Percentiles rank a stretch among this genome's conserved stretches.
Evolutionary conservation across 345 rosid species (phyloP).

Genomic region (Heritiera fomes): DNA sequence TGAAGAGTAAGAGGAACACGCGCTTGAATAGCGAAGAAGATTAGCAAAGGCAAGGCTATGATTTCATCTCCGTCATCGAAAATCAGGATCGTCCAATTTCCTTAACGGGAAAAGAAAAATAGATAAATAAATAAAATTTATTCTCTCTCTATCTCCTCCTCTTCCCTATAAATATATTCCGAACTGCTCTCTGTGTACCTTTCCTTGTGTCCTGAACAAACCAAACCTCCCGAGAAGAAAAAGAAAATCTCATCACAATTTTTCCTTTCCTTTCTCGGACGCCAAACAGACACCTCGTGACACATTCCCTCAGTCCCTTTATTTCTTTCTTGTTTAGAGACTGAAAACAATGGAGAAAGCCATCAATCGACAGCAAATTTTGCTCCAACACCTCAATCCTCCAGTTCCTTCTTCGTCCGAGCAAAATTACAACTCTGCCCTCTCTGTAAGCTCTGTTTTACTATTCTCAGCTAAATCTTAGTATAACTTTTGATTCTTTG

Average conservation of each 20-base stretch:
- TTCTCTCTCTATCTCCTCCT: neutral
- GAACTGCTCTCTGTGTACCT: neutral
- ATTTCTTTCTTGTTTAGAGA: neutral
- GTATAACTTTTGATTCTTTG: neutral
- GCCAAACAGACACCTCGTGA: neutral
- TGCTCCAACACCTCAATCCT: slow-evolving; percentile 90
- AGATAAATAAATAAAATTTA: neutral
- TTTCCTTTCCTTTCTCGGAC: neutral
- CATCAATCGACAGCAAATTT: slow-evolving; percentile 75
- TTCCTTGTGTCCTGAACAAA: neutral
- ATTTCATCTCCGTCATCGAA: neutral
- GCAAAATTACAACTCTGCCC: slow-evolving; percentile 50
- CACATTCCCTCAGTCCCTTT: no score
- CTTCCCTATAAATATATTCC: neutral
- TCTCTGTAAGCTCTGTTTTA: slow-evolving; percentile 55
- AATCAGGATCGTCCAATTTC: neutral
- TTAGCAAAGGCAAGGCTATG: neutral
- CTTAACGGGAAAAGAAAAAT: neutral
- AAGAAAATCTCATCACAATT: neutral
- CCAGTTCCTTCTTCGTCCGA: slow-evolving; percentile 48
- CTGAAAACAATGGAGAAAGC: slow-evolving; percentile 71
- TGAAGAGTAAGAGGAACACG: neutral
- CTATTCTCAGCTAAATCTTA: neutral
- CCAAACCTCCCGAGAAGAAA: neutral
- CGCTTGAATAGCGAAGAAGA: neutral